Conservation (phyloP, 2,329 filamentous ascomycete genomes). For the Emmonsiellopsis sp. region DNA sequence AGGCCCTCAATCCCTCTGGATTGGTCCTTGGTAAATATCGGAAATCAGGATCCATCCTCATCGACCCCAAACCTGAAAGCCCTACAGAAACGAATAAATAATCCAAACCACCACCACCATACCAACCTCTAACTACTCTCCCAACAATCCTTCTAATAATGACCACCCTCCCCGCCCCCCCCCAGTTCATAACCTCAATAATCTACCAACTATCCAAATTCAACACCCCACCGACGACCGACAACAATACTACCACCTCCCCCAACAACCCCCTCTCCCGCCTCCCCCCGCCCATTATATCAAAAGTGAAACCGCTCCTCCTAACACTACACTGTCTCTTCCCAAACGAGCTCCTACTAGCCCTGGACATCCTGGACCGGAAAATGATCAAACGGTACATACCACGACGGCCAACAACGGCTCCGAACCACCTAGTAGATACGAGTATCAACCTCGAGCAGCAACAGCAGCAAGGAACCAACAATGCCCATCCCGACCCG, state of each 20-base stretch:
- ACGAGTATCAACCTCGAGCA: too few relatives aligned
- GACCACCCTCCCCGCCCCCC: neutral
- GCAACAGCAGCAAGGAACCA: too few relatives aligned
- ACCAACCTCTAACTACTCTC: neutral
- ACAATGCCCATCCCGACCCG: too few relatives aligned
- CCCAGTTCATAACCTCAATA: conserved; percentile 5
- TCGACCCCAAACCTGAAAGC: too few relatives aligned
- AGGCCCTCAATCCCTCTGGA: too few relatives aligned
- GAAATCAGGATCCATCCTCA: too few relatives aligned
- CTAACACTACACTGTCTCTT: conserved; percentile 78
- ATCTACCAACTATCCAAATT: neutral
- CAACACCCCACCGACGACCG: neutral
- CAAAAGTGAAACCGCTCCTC: conserved; percentile 48
- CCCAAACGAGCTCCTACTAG: conserved; percentile 69
- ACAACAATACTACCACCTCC: neutral
- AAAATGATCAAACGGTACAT: conserved; percentile 48
- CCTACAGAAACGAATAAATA: too few relatives aligned
- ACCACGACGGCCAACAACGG: neutral
- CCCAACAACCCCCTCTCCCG: conserved; percentile 5
- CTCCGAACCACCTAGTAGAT: too few relatives aligned
- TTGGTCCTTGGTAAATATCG: too few relatives aligned
- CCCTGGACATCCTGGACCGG: conserved; percentile 79
- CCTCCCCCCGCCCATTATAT: conserved; percentile 7
- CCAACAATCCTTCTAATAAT: neutral
- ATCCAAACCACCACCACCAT: too few relatives aligned